Evolutionary conservation across 345 rosid species (phyloP).

Genomic region (Viola odorata): DNA sequence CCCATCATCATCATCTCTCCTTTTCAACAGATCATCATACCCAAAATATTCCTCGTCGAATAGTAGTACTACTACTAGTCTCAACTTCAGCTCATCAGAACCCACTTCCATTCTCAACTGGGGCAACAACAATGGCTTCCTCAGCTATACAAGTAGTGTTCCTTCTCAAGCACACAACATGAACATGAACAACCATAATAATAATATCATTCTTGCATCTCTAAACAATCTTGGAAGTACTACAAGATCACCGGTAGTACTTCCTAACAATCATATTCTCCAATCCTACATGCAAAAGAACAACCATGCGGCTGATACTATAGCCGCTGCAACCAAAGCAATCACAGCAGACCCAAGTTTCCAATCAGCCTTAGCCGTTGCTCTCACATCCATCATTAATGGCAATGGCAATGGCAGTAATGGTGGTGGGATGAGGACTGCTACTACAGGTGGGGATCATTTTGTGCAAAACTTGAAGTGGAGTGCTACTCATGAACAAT

Average conservation of each 20-base stretch:
- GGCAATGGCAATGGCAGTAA: neutral
- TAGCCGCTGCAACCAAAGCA: constrained; percentile 61
- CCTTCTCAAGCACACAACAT: constrained; percentile 29
- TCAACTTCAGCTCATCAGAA: constrained; percentile 52
- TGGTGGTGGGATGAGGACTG: constrained; percentile 6
- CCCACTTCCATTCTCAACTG: constrained; percentile 28
- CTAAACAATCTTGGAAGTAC: constrained; percentile 11
- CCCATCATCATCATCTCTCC: constrained; percentile 31
- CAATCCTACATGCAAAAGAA: constrained; percentile 36
- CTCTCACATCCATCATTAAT: constrained; percentile 60
- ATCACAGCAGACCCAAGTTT: constrained; percentile 75
- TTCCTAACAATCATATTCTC: constrained; percentile 4
- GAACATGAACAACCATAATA: constrained; percentile 32
- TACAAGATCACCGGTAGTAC: neutral
- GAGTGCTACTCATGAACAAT: constrained; percentile 6
- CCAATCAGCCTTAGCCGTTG: constrained; percentile 68
- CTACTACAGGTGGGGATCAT: constrained; percentile 1
- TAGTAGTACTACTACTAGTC: constrained; percentile 39
- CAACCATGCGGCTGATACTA: constrained; percentile 32
- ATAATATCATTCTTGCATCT: constrained; percentile 27
- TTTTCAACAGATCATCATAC: constrained; percentile 32
- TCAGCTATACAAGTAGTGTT: constrained; percentile 24
- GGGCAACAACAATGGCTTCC: constrained; percentile 34
- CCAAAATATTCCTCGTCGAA: constrained; percentile 17
- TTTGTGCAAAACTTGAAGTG: constrained; percentile 24